Evolutionary conservation across 2,329 filamentous ascomycete species (phyloP).

Genomic region (Paraphaeosphaeria minitans): DNA sequence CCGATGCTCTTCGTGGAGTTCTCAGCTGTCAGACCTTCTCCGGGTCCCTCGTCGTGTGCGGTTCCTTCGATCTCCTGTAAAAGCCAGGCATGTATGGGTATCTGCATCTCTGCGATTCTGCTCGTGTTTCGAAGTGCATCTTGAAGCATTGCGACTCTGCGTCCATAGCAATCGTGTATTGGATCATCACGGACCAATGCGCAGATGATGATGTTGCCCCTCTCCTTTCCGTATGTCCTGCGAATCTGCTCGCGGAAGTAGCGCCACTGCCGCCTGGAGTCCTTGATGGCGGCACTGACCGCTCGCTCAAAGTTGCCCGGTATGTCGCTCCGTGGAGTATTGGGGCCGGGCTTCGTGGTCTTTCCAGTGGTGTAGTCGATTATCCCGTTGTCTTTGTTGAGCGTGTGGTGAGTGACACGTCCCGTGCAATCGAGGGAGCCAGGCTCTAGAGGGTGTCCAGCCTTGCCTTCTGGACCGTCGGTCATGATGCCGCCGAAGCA

Average conservation of each 20-base stretch:
- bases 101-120: conserved; percentile 29
- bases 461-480: conserved; percentile 28
- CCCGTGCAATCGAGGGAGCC: conserved; percentile 31
- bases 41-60: conserved; percentile 27
- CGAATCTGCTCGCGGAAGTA: conserved; percentile 31
- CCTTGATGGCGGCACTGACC: conserved; percentile 25
- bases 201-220: conserved; percentile 34
- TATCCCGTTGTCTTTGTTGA: conserved; percentile 34
- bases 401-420: conserved; percentile 30
- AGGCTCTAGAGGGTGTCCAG: conserved; percentile 30
- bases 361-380: conserved; percentile 25
- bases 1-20: conserved; percentile 27
- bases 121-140: conserved; percentile 20
- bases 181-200: conserved; percentile 30
- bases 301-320: conserved; percentile 29
- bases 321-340: conserved; percentile 29
- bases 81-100: conserved; percentile 26
- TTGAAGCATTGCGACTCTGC: conserved; percentile 25
- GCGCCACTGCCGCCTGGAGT: conserved; percentile 28
- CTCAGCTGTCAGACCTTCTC: conserved; percentile 17
- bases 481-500: conserved; percentile 32
- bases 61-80: conserved; percentile 25
- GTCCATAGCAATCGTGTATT: conserved; percentile 27
- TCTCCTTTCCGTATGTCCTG: conserved; percentile 26
- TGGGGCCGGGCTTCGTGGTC: conserved; percentile 25